phyloP scores from a whole-genome alignment of 495 filamentous ascomycete species.

The Monascus purpureus region DNA sequence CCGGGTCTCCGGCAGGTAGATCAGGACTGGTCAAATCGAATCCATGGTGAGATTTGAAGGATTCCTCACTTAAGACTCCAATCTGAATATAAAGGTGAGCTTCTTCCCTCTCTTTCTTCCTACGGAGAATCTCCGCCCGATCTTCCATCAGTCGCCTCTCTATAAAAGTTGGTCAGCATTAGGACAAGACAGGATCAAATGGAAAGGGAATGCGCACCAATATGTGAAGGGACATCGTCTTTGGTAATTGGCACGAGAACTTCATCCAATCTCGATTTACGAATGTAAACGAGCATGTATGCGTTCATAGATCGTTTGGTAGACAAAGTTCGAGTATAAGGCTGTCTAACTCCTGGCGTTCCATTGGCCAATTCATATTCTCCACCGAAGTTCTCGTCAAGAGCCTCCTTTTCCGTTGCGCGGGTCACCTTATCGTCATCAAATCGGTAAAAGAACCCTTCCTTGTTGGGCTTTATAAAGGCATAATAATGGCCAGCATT shows the following conservation, averaged over 20 bases:
- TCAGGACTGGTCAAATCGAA: constrained; percentile 76
- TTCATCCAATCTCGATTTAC: constrained; percentile 66
- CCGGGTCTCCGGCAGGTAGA: constrained; percentile 46
- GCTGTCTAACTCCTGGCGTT: constrained; percentile 42
- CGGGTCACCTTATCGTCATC: constrained; percentile 94
- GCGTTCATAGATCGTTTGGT: constrained; percentile 66
- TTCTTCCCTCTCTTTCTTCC: constrained; percentile 78
- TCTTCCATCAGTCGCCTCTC: constrained; percentile 68
- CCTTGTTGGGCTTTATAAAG: constrained; percentile 83
- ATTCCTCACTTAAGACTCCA: constrained; percentile 62
- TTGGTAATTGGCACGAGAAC: constrained; percentile 61
- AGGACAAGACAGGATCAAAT: neutral
- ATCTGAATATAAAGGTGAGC: constrained; percentile 82
- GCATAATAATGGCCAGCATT: constrained; percentile 99
- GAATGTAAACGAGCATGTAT: constrained; percentile 98
- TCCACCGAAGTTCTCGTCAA: constrained; percentile 95
- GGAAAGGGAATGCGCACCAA: constrained; percentile 42
- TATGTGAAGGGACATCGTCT: constrained; percentile 69
- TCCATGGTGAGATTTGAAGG: constrained; percentile 66
- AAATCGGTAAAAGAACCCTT: constrained; percentile 91
- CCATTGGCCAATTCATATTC: constrained; percentile 59
- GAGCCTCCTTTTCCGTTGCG: constrained; percentile 77
- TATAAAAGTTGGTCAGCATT: constrained; percentile 11
- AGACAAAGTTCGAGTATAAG: constrained; percentile 50
- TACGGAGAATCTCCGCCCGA: constrained; percentile 52